Base-by-base conservation (phyloP, 192 early-diverging fungal genomes). In the Rhizoclosmatium sp. region DNA sequence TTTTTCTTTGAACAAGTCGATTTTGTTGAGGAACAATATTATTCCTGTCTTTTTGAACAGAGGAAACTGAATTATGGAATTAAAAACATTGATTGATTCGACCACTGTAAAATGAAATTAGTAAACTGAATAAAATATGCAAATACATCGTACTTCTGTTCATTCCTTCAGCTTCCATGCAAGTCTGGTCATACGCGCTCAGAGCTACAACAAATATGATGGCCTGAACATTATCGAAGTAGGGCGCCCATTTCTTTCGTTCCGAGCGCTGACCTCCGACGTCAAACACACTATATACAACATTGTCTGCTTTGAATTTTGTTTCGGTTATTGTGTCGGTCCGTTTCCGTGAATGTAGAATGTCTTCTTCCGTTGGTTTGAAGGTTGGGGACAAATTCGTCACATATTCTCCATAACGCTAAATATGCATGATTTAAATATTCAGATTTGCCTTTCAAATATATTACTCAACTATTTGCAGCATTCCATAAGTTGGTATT, bases 361-460 rank as follows among this genome's bases (percentile, higher is more conserved):
- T 93, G 79, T 94, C 93, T 21, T 85, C 79, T 60, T 92, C 89
- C 41, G 87, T 89, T 3, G 93, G 93, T 19, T 78, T 54, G 81
- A 91, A 94, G 19, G 85, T 82, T 47, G 73, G 65, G 77, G 47
- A 3, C 81, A 74, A 23, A 92, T 59, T 23, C 92, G 86, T 10
- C 77, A 84, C 23, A 92, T 69, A 31, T 80, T 67, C 2, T 69
- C 69, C 76, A 86, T 64, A 51, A n/a, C 48, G 39, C 69, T 74
- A 21, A 31, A 21, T 78, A 61, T 47, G 58, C 31, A 39, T 44
- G 16, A 45, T 19, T 62, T 0, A 46, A 14, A 39, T 40, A 16
- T 69, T 4, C 1, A 40, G 42, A 45, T 23, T 48, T 78, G 77
- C 45, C 59, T 2, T 3, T 14, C 23, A 31, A 61, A 48, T 4